Evolutionary conservation across 2,329 filamentous ascomycete species (phyloP), one percentile per base, ranked within the genome.

Genomic region (Rachicladosporium sp.): DNA sequence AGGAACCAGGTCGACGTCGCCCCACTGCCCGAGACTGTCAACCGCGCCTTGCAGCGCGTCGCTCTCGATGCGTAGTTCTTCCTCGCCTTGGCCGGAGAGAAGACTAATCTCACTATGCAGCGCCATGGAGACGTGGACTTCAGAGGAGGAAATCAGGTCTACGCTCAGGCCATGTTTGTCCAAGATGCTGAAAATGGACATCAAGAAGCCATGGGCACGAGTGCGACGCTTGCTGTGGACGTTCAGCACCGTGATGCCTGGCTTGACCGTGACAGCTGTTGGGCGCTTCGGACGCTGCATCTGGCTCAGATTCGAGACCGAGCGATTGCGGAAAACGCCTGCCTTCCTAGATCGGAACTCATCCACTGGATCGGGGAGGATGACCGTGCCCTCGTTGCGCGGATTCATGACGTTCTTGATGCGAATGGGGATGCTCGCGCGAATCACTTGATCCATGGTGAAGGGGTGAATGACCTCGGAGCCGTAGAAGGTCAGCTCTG

Each of bases 191-290:
- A 98, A 98, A 11, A 98, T 91, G 45, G 81, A 81, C 36, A 88
- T 89, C 54, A 98, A 82, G 65, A 98, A 98, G 33, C 88, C 89
- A 60, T 96, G 91, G 0, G 89, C 93, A 47, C 94, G 82, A 6
- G 89, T 93, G 47, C 89, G 80, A 68, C 93, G 93, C 68, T 98
- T 96, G 39, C 85, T 93, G 70, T 96, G 89, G 34, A 98, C 86
- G 64, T 98, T 98, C 55, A 98, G 85, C 49, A 98, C 87, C 35
- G 89, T 81, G 57, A 98, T 96, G 58, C 87, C 82, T 63, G 91
- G 84, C 68, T 98, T 98, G 67, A 95, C 93, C 9, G 91, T 98
- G 11, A 98, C 89, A 5, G 91, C 68, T 1, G 68, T 71, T 3
- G 68, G 68, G 4, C 67, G 61, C 52, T 64, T 68, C 15, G 66